phyloP scores from a whole-genome alignment of 2,329 filamentous ascomycete genomes.

The Ceratocystis albifundus region DNA sequence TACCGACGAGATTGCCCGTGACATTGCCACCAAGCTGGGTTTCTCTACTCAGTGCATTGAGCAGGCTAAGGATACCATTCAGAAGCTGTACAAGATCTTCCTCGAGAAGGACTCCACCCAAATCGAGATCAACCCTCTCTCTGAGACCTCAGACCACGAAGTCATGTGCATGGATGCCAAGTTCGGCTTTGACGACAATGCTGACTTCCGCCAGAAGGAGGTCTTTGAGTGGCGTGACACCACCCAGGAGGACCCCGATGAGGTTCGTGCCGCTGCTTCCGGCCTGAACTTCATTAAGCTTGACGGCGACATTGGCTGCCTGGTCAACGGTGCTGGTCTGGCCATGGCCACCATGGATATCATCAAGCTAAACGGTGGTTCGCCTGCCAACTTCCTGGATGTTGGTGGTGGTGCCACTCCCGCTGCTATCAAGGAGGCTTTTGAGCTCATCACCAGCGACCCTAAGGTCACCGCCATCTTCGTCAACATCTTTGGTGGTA shows the following conservation, averaged over 20 bases:
- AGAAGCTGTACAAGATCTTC: slow-evolving; percentile 99
- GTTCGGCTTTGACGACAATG: slow-evolving; percentile 97
- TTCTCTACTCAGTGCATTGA: slow-evolving; percentile 97
- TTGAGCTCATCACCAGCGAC: slow-evolving; percentile 97
- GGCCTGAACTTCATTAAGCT: slow-evolving; percentile 99
- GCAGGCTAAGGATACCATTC: slow-evolving; percentile 88
- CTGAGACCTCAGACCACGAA: slow-evolving; percentile 95
- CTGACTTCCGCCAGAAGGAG: slow-evolving; percentile 95
- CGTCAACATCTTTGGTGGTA: slow-evolving; percentile 99
- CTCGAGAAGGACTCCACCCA: slow-evolving; percentile 96
- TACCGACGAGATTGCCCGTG: slow-evolving; percentile 84
- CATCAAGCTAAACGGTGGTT: slow-evolving; percentile 97
- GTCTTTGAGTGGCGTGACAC: slow-evolving; percentile 88
- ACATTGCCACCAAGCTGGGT: slow-evolving; percentile 81
- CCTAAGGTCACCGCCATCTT: slow-evolving; percentile 98
- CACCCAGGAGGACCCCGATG: slow-evolving; percentile 90
- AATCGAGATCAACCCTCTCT: slow-evolving; percentile 99
- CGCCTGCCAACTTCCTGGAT: slow-evolving; percentile 96
- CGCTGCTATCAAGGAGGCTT: slow-evolving; percentile 91
- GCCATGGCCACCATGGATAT: slow-evolving; percentile 99
- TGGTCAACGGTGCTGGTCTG: slow-evolving; percentile 97
- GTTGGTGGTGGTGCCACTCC: slow-evolving; percentile 96
- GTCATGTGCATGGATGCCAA: slow-evolving; percentile 99
- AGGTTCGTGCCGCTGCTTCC: slow-evolving; percentile 89
- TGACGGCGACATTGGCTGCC: slow-evolving; percentile 95